Percentiles rank a stretch among this genome's conserved stretches.
These are phyloP conservation scores for Hemileccinum impolitum DNA, from an alignment of 768 basidiomycete species.

Conservation along the genomic window DNA sequence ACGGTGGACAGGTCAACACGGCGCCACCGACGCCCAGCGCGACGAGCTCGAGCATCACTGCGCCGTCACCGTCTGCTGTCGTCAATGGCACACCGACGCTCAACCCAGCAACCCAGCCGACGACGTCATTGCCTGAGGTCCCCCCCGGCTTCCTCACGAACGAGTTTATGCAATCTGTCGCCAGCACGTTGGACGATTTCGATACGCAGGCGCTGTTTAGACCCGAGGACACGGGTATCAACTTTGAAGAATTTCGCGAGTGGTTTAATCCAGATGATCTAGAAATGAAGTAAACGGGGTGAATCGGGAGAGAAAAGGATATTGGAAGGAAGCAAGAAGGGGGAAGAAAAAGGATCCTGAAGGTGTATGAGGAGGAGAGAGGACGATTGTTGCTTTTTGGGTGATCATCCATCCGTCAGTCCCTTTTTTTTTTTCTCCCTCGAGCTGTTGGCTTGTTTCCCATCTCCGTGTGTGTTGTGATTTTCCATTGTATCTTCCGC, in stretches of 20 bases:
- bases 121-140: slow-evolving; percentile 26
- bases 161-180: slow-evolving; percentile 48
- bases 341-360: no score
- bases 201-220: slow-evolving; percentile 38
- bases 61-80: slow-evolving; percentile 36
- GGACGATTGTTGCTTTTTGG: no score
- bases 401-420: no score
- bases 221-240: slow-evolving; percentile 44
- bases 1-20: slow-evolving; percentile 25
- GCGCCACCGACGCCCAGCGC: slow-evolving; percentile 38
- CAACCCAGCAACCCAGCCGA: slow-evolving; percentile 24
- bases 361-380: no score
- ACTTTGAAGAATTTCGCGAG: slow-evolving; percentile 74
- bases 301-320: no score
- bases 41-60: slow-evolving; percentile 33
- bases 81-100: slow-evolving; percentile 31
- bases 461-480: no score
- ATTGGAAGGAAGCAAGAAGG: no score
- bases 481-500: no score
- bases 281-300: slow-evolving; percentile 23
- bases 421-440: no score
- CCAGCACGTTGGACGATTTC: slow-evolving; percentile 39
- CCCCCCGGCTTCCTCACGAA: slow-evolving; percentile 19
- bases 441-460: no score
- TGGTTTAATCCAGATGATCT: slow-evolving; percentile 63